Conservation (phyloP, 2,329 filamentous ascomycete species). For the Polychaeton citri region DNA sequence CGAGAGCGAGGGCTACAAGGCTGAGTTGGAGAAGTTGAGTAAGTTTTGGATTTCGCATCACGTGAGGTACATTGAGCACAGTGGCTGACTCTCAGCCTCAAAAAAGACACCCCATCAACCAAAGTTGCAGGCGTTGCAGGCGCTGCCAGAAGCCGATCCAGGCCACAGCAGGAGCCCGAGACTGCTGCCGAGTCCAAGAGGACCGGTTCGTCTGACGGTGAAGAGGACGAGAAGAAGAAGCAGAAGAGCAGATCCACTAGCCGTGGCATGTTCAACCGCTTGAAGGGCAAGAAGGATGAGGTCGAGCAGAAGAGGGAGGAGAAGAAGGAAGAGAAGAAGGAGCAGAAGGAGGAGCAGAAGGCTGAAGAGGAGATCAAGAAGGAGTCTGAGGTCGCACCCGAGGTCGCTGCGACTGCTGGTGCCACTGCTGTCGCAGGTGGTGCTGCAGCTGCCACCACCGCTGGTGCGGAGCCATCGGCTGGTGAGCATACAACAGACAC, state of each 20-base stretch:
- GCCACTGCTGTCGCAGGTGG: slow-evolving; percentile 13
- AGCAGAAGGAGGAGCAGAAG: slow-evolving; percentile 19
- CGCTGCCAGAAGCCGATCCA: slow-evolving; percentile 25
- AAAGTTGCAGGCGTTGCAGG: slow-evolving; percentile 17
- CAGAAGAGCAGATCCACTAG: slow-evolving; percentile 50
- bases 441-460: slow-evolving; percentile 16
- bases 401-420: slow-evolving; percentile 26
- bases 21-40: slow-evolving; percentile 59
- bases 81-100: no score
- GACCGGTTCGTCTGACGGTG: slow-evolving; percentile 30
- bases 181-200: slow-evolving; percentile 24
- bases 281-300: slow-evolving; percentile 50
- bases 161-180: slow-evolving; percentile 31
- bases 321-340: slow-evolving; percentile 33
- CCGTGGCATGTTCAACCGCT: slow-evolving; percentile 43
- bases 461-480: slow-evolving; percentile 14
- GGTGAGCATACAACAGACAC: slow-evolving; percentile 12
- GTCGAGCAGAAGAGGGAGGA: slow-evolving; percentile 27
- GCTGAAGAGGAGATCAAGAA: slow-evolving; percentile 27
- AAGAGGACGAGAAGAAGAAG: slow-evolving; percentile 25
- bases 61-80: no score
- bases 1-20: slow-evolving; percentile 79
- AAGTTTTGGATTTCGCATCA: no score
- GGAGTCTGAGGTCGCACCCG: slow-evolving; percentile 11
- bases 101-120: slow-evolving; percentile 15